phyloP scores from a whole-genome alignment of 495 filamentous ascomycete genomes.

The Penicillium odoratum region DNA sequence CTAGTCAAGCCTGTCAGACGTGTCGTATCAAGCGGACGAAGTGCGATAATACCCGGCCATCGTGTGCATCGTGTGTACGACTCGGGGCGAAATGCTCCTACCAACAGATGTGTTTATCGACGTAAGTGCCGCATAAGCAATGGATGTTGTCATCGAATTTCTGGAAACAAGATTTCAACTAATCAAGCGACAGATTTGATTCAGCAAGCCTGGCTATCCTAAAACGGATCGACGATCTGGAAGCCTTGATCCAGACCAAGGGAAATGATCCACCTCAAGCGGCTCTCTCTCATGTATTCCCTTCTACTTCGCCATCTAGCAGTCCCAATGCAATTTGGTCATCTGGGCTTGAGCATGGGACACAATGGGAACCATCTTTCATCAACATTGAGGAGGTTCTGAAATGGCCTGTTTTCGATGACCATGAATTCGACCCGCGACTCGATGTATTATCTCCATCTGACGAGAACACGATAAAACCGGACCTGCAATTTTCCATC shows the following conservation, averaged over 20 bases:
- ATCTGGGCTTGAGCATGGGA: not conserved
- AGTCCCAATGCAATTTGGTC: not conserved
- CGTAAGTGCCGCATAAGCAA: not conserved
- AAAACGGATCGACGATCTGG: not conserved
- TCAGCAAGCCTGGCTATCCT: not conserved
- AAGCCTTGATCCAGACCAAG: not conserved
- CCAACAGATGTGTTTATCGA: not conserved
- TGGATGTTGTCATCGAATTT: too few species aligned
- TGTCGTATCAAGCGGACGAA: conserved; percentile 10
- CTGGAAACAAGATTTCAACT: not conserved
- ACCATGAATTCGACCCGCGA: not conserved
- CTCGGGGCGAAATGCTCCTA: not conserved
- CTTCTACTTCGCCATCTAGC: not conserved
- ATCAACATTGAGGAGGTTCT: conserved; percentile 9
- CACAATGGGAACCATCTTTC: conserved; percentile 3
- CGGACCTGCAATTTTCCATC: not conserved
- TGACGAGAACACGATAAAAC: not conserved
- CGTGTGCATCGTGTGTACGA: not conserved
- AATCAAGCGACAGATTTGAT: not conserved
- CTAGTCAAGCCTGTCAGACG: conserved; percentile 13
- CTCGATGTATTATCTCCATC: conserved; percentile 6
- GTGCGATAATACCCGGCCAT: not conserved
- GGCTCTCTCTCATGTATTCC: not conserved
- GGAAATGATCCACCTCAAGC: not conserved
- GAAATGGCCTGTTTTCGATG: conserved; percentile 15